phyloP scores from a whole-genome alignment of 148 eudicot genomes.

The Rheum nobile region DNA sequence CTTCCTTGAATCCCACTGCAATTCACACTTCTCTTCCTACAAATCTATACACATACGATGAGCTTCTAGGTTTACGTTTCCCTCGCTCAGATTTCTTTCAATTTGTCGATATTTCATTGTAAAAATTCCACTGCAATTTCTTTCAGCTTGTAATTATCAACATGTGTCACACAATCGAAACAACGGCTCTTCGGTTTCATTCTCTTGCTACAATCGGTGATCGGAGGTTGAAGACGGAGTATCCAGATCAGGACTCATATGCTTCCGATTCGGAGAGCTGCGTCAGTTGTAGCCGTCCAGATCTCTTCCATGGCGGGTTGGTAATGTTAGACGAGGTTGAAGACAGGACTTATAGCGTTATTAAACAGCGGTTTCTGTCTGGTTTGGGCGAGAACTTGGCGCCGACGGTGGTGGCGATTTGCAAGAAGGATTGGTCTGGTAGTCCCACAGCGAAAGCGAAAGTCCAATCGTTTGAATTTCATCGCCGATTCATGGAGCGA shows the following conservation, averaged over 20 bases:
- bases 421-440: slow-evolving; percentile 16
- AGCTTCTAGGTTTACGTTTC: background rate
- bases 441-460: slow-evolving; percentile 12
- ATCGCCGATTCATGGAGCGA: slow-evolving; percentile 12
- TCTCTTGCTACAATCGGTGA: background rate
- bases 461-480: slow-evolving; percentile 19
- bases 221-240: background rate
- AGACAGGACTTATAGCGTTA: background rate
- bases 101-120: background rate
- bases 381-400: background rate
- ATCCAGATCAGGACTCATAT: background rate
- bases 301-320: background rate
- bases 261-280: slow-evolving; percentile 3
- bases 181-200: background rate
- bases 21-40: background rate
- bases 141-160: background rate
- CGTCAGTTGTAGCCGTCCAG: background rate
- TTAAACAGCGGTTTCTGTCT: slow-evolving; percentile 1
- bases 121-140: background rate
- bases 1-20: background rate
- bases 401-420: slow-evolving; percentile 18
- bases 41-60: background rate
- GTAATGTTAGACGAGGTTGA: background rate
- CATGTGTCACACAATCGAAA: slow-evolving; percentile 3
- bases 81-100: background rate